Evolutionary conservation across 2,329 filamentous ascomycete species (phyloP), one percentile per base, ranked within the genome.

Genomic region (Karstenula rhodostoma): DNA sequence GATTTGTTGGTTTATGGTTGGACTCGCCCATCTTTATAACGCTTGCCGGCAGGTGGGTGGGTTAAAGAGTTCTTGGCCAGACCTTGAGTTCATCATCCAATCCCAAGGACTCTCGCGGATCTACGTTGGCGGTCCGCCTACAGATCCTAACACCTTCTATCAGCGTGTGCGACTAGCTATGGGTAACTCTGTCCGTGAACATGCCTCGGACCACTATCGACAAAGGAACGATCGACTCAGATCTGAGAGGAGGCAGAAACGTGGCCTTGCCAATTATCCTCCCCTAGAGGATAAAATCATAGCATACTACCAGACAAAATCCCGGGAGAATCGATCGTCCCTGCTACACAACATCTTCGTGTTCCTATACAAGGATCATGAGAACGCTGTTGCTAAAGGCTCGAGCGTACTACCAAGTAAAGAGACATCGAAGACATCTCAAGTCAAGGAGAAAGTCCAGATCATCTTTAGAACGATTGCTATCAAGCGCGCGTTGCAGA

Each of bases 41-140:
- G 66, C 67, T 43, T 63, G 61, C 29, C 49, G 49, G 29, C 59
- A 67, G 27, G 57, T 67, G 17, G 67, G 67, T 3, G 63, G 65
- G 13, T 49, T 70, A 44, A 9, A 46, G 6, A 12, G 61, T 23
- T 15, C 23, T 10, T 70, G 67, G 67, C 52, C 63, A 9, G 67
- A 70, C 42, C 62, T 70, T 15, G 66, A 70, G 3, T 67, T 62
- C 54, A 56, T 70, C 50, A 65, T 70, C 6, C n/a, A 65, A 17
- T 59, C 55, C 37, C 67, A 69, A 44, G 63, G 61, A 15, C 17
- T 35, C 8, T 48, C 61, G 25, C 63, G 62, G 3, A 63, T 70
- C 32, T 70, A 65, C 42, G 47, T 64, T 15, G 63, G 66, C 5
- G 59, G 61, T 23, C 57, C 54, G 12, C 67, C 67, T n/a, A 63